phyloP scores from a whole-genome alignment of 495 filamentous ascomycete genomes.

The Sordaria brevicollis region DNA sequence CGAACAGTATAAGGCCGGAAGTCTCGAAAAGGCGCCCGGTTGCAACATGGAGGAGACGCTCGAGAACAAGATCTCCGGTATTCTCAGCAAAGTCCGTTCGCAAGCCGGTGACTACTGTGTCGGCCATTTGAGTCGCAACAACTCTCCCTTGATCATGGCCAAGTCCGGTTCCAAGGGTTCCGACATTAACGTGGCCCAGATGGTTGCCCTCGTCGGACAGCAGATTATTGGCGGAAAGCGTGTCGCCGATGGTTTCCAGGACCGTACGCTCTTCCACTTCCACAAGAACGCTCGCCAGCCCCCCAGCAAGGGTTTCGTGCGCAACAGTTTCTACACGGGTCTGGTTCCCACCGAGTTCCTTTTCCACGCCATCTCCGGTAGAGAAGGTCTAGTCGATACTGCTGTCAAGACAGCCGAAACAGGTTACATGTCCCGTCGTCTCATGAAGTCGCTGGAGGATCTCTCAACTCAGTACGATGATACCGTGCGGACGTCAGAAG shows the following conservation, averaged over 20 bases:
- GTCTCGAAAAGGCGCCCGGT: slow-evolving; percentile 72
- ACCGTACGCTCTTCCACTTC: slow-evolving; percentile 90
- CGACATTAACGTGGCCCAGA: slow-evolving; percentile 96
- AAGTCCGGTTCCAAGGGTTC: slow-evolving; percentile 93
- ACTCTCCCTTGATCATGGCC: slow-evolving; percentile 93
- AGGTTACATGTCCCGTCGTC: slow-evolving; percentile 93
- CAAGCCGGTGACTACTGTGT: slow-evolving; percentile 89
- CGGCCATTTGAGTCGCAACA: slow-evolving; percentile 76
- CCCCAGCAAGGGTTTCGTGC: slow-evolving; percentile 90
- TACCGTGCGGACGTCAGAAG: slow-evolving; percentile 81
- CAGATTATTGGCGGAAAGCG: slow-evolving; percentile 92
- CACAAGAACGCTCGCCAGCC: slow-evolving; percentile 84
- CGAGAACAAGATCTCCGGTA: slow-evolving; percentile 82
- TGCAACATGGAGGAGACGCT: slow-evolving; percentile 86
- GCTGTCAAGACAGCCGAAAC: slow-evolving; percentile 98
- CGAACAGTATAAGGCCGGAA: slow-evolving; percentile 61
- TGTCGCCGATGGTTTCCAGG: slow-evolving; percentile 93
- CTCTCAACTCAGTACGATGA: slow-evolving; percentile 84
- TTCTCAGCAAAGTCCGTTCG: slow-evolving; percentile 82
- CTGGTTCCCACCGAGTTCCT: slow-evolving; percentile 84
- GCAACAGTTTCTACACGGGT: slow-evolving; percentile 96
- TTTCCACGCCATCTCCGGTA: slow-evolving; percentile 95
- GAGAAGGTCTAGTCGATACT: slow-evolving; percentile 98
- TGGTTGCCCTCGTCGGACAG: slow-evolving; percentile 95
- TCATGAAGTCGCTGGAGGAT: slow-evolving; percentile 98